Evolutionary conservation across 495 filamentous ascomycete genomes (phyloP).

Genomic region (Neurospora sp.): DNA sequence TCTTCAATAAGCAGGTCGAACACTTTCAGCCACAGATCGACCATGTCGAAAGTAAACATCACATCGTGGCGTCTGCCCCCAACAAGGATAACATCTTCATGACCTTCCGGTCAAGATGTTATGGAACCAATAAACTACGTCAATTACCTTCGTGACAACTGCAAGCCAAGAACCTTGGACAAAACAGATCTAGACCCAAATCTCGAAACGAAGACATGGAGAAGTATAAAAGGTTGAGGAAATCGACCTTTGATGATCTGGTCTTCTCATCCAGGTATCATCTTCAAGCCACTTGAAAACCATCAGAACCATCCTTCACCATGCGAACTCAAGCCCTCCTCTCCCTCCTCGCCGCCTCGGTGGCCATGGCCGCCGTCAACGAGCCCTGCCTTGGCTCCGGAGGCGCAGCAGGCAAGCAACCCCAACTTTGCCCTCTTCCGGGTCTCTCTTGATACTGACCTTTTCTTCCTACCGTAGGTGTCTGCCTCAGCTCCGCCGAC

Average conservation of each 20-base stretch:
- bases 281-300: background rate
- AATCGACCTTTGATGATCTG: background rate
- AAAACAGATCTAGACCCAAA: background rate
- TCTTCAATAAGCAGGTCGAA: background rate
- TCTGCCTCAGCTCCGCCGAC: slow-evolving; percentile 21
- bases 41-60: background rate
- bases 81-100: background rate
- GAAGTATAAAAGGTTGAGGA: background rate
- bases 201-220: background rate
- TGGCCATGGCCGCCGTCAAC: slow-evolving; percentile 22
- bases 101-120: background rate
- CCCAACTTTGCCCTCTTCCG: background rate
- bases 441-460: background rate
- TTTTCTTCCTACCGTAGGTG: slow-evolving; percentile 11
- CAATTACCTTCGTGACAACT: background rate
- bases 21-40: background rate
- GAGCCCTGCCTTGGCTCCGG: slow-evolving; percentile 27
- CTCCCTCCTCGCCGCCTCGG: slow-evolving; percentile 14
- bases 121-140: background rate
- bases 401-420: slow-evolving; percentile 10
- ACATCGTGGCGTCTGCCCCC: background rate
- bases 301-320: background rate
- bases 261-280: background rate
- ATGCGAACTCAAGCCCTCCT: background rate
- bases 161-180: background rate